phyloP scores from a whole-genome alignment of 805 yeast genomes.

The Cyberlindnera mycetangii region DNA sequence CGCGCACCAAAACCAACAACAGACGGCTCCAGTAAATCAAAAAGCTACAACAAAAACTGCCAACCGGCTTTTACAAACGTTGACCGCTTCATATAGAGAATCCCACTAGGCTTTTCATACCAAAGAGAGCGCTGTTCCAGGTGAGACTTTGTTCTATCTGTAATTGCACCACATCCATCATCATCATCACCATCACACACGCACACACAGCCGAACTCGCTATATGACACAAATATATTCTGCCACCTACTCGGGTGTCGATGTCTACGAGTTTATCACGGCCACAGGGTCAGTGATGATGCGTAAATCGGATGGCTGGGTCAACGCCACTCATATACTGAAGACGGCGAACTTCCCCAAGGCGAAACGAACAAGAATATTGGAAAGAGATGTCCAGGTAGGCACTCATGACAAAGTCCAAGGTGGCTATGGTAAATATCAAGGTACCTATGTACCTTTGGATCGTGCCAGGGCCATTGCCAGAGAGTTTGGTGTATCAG shows the following conservation, averaged over 20 bases:
- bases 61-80: too few species aligned
- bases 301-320: conserved; percentile 75
- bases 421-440: conserved; percentile 96
- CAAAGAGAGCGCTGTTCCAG: too few species aligned
- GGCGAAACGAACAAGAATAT: conserved; percentile 87
- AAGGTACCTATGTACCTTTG: conserved; percentile 95
- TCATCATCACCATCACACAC: neutral
- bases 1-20: too few species aligned
- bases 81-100: too few species aligned
- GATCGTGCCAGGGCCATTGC: conserved; percentile 71
- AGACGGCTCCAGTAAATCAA: too few species aligned
- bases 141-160: too few species aligned
- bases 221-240: conserved; percentile 50
- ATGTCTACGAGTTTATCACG: conserved; percentile 74
- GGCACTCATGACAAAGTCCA: conserved; percentile 91
- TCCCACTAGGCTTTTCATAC: too few species aligned
- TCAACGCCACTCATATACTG: conserved; percentile 91
- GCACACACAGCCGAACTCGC: neutral
- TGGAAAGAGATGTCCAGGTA: conserved; percentile 89
- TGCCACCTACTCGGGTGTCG: conserved; percentile 76
- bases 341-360: conserved; percentile 94
- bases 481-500: conserved; percentile 59
- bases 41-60: too few species aligned
- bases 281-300: conserved; percentile 76
- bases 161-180: neutral